A percentile compares a stretch with the other conserved stretches of the same genome.
These are phyloP conservation scores for Phycomyces nitens DNA, from an alignment of 192 early-diverging fungal genomes.

Conservation along the genomic window DNA sequence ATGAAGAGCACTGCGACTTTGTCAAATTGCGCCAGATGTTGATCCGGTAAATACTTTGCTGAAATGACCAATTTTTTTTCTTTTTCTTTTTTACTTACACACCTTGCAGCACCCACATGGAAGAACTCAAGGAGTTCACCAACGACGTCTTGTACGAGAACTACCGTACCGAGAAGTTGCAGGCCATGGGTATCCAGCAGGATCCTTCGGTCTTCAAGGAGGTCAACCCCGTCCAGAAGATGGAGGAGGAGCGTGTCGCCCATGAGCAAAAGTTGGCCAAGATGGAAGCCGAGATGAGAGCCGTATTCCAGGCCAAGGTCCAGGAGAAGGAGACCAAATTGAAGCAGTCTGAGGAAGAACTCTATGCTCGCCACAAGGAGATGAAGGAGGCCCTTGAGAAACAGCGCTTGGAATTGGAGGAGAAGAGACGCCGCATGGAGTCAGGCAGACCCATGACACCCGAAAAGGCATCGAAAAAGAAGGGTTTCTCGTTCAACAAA, in stretches of 20 bases:
- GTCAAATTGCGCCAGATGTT: conserved; percentile 91
- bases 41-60: conserved; percentile 62
- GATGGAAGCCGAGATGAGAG: conserved; percentile 99
- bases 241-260: conserved; percentile 87
- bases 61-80: no score
- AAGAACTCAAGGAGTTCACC: conserved; percentile 96
- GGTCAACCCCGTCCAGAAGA: conserved; percentile 66
- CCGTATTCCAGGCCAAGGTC: conserved; percentile 98
- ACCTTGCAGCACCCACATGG: conserved; percentile 79
- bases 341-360: conserved; percentile 95
- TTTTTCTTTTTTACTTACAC: not conserved
- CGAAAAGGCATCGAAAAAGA: conserved; percentile 66
- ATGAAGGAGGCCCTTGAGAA: conserved; percentile 98
- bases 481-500: conserved; percentile 64
- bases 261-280: conserved; percentile 96
- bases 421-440: conserved; percentile 89
- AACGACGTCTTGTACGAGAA: conserved; percentile 89
- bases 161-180: conserved; percentile 92
- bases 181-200: conserved; percentile 80
- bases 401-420: conserved; percentile 89
- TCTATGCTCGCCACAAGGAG: conserved; percentile 95
- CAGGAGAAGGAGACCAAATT: conserved; percentile 98
- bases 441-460: conserved; percentile 66
- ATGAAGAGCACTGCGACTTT: conserved; percentile 96
- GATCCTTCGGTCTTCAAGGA: conserved; percentile 78